Conservation (phyloP, 2,329 filamentous ascomycete species). For the Neoscytalidium dimidiatum region DNA sequence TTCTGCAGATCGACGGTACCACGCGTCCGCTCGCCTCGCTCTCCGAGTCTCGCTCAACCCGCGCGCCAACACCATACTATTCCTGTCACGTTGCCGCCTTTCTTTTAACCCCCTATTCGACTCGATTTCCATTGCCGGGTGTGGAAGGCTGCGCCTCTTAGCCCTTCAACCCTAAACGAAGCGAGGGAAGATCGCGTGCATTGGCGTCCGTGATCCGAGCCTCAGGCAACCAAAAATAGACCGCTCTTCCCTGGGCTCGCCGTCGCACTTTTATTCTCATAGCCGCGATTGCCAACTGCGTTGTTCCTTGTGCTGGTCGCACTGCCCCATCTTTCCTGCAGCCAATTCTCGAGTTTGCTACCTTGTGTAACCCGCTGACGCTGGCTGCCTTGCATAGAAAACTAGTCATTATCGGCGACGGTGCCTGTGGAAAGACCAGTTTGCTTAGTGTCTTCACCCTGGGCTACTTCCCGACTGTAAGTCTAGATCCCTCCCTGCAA, state of each 20-base stretch:
- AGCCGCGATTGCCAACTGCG: slow-evolving; percentile 6
- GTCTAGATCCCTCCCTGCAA: slow-evolving; percentile 40
- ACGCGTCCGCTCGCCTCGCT: slow-evolving; percentile 8
- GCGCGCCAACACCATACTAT: background rate
- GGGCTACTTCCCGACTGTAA: slow-evolving; percentile 94
- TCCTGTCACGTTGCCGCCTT: slow-evolving; percentile 5
- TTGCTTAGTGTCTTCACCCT: slow-evolving; percentile 96
- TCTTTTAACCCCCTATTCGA: slow-evolving; percentile 1
- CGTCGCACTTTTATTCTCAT: slow-evolving; percentile 3
- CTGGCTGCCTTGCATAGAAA: slow-evolving; percentile 62
- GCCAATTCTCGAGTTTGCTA: background rate
- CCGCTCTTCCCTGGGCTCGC: slow-evolving; percentile 17
- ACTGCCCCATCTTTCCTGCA: background rate
- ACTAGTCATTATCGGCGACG: slow-evolving; percentile 94
- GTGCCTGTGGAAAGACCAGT: slow-evolving; percentile 98
- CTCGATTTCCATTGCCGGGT: background rate
- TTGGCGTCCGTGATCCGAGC: slow-evolving; percentile 40
- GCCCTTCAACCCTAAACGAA: slow-evolving; percentile 22
- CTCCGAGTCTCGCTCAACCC: background rate
- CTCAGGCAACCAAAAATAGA: slow-evolving; percentile 21
- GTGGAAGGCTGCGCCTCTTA: slow-evolving; percentile 18
- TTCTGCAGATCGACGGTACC: slow-evolving; percentile 10
- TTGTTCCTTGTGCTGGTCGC: background rate
- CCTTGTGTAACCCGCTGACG: slow-evolving; percentile 18
- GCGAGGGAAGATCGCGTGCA: slow-evolving; percentile 38